Percentiles rank a stretch among this genome's conserved stretches.
phyloP scores from a whole-genome alignment of 352 stramenopile genomes.

The Phytophthora litchii region DNA sequence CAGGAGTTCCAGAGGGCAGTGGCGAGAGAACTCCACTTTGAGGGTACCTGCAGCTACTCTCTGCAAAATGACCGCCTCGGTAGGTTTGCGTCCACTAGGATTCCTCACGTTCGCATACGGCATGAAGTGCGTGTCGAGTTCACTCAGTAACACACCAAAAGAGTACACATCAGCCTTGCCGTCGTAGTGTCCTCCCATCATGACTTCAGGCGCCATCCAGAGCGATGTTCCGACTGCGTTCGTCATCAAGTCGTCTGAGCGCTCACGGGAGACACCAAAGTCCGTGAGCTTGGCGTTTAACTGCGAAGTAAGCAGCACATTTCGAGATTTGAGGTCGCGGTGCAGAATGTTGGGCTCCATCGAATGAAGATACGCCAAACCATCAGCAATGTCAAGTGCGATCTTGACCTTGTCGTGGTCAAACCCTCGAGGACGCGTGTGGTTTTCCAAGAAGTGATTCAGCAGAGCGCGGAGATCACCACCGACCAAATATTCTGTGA shows the following conservation, averaged over 20 bases:
- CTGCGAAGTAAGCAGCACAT: conserved; percentile 63
- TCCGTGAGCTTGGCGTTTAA: conserved; percentile 63
- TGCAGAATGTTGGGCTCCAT: conserved; percentile 53
- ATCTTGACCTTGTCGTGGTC: conserved; percentile 61
- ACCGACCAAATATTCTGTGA: conserved; percentile 55
- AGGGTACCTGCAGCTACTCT: conserved; percentile 39
- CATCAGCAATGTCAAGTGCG: conserved; percentile 47
- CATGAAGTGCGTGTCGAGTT: conserved; percentile 54
- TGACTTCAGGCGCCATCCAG: conserved; percentile 65
- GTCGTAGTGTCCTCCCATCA: conserved; percentile 51
- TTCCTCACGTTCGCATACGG: conserved; percentile 47
- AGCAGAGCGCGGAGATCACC: conserved; percentile 52
- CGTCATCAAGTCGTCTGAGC: conserved; percentile 47
- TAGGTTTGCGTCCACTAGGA: conserved; percentile 34
- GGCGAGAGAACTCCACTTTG: conserved; percentile 45
- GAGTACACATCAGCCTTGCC: conserved; percentile 56
- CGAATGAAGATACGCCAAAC: conserved; percentile 59
- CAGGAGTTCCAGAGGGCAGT: conserved; percentile 29
- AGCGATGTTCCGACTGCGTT: conserved; percentile 54
- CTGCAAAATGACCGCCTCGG: conserved; percentile 47
- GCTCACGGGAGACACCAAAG: conserved; percentile 56
- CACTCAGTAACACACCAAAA: conserved; percentile 54
- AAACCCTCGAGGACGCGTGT: conserved; percentile 39
- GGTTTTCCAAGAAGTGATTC: conserved; percentile 35
- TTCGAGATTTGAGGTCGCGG: conserved; percentile 83